These are phyloP conservation scores for Fraxinus sp. DNA, from an alignment of 305 asterid genomes.

Conservation along the genomic window DNA sequence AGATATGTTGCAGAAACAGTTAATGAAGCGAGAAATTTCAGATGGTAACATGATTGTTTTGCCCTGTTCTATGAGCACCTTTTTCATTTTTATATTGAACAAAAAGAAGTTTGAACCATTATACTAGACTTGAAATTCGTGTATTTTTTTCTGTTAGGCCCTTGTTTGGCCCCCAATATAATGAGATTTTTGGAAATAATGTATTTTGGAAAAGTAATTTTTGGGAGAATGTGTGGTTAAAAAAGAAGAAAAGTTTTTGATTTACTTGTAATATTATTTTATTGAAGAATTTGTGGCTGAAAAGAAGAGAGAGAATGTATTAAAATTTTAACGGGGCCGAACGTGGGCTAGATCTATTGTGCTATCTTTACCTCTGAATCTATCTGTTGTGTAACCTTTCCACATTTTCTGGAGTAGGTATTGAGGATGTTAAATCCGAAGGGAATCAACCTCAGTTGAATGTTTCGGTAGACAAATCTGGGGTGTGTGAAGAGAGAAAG, in stretches of 20 bases:
- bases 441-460: constrained; percentile 30
- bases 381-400: constrained; percentile 16
- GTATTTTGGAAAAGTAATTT: not conserved
- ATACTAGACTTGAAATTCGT: not conserved
- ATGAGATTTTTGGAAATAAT: not conserved
- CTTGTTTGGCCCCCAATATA: not conserved
- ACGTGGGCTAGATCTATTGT: not conserved
- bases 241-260: too few species aligned
- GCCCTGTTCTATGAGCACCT: not conserved
- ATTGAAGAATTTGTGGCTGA: not conserved
- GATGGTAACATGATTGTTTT: constrained; percentile 29
- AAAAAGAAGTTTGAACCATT: not conserved
- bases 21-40: constrained; percentile 27
- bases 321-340: not conserved
- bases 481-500: constrained; percentile 24
- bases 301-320: not conserved
- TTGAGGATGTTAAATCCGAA: constrained; percentile 31
- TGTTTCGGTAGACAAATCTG: constrained; percentile 38
- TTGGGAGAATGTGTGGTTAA: not conserved
- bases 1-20: constrained; percentile 51
- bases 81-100: not conserved
- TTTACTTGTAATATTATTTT: not conserved
- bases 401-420: constrained; percentile 31
- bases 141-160: not conserved
- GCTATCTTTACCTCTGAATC: constrained; percentile 21